A percentile compares a stretch with the other conserved stretches of the same genome.
These are phyloP conservation scores for Lactarius hengduanensis DNA, from an alignment of 768 basidiomycete species.

Conservation along the genomic window DNA sequence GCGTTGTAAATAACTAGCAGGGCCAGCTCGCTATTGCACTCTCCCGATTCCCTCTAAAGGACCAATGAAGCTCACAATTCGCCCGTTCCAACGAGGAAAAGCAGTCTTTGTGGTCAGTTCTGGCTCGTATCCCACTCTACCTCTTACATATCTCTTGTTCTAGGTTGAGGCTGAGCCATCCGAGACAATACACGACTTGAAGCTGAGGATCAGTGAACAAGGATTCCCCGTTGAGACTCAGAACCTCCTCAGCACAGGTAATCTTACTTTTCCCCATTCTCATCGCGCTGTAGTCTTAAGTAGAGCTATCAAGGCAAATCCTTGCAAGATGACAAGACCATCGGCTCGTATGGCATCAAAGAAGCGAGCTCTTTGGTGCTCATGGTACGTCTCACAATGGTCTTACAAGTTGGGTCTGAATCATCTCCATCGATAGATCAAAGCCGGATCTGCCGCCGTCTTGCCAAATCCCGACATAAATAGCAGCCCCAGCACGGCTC, in stretches of 20 bases:
- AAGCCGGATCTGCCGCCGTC: conserved; percentile 41
- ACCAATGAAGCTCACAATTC: conserved; percentile 88
- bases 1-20: background rate
- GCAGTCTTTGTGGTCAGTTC: conserved; percentile 75
- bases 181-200: conserved; percentile 76
- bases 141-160: background rate
- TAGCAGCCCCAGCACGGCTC: background rate
- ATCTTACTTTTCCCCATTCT: conserved; percentile 18
- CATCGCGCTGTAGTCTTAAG: conserved; percentile 16
- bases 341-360: conserved; percentile 87
- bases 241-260: conserved; percentile 96
- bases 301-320: conserved; percentile 69
- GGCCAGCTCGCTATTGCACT: background rate
- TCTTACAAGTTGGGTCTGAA: conserved; percentile 63
- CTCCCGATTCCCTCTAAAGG: background rate
- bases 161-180: conserved; percentile 76
- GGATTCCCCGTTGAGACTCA: conserved; percentile 71
- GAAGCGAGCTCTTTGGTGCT: conserved; percentile 98
- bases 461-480: conserved; percentile 30
- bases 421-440: conserved; percentile 44
- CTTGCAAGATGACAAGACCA: conserved; percentile 79
- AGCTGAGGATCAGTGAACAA: conserved; percentile 79
- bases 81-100: conserved; percentile 75
- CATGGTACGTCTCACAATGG: conserved; percentile 59
- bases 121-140: background rate